Base-by-base conservation (phyloP, 2,329 filamentous ascomycete species). In the Aureobasidium sp. region DNA sequence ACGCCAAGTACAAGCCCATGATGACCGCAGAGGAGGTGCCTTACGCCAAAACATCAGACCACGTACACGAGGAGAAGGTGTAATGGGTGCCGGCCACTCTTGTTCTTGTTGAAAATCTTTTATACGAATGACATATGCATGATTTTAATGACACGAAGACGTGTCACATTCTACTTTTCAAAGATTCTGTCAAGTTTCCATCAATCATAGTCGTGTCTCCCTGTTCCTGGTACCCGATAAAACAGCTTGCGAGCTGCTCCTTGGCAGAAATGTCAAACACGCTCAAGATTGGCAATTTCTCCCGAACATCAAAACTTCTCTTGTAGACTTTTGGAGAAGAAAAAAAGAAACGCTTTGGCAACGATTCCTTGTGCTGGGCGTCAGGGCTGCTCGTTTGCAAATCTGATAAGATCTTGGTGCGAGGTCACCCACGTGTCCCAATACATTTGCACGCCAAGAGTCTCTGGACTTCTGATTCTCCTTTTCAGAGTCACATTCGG, bases 1-100 rank as follows among this genome's bases (percentile, higher is more conserved):
- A 63, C 53, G 62, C 62, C 20, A 63, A 63, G 31, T 58, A 63
- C 62, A 63, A 63, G 62, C 62, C 62, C 12, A 45, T 41, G 27
- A 49, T 63, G 27, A 37, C 52, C 25, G n/a, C 45, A 12, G 48
- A 51, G 14, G 62, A 63, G 8, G 55, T 63, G 17, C 53, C 62
- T 25, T 15, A 27, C 34, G 53, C 55, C 55, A 63, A 63, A 27
- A 45, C 25, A 3, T 48, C 45, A 9, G 56, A 60, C 2, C 49
- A 56, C 36, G 20, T 55, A 17, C 11, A 56, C 34, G 20, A 48
- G 20, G 60, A 62, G 60, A 62, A 62, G 49, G 51, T 53, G 9
- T 61, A 55, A 45, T 5, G 39, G 27, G 29, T 57, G 41, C 27
- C 25, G 39, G 53, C 27, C 53, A 36, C 22, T 45, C 20, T 20